These are phyloP conservation scores for Sutorius eximius DNA, from an alignment of 1,284 basidiomycete species.

Conservation along the genomic window DNA sequence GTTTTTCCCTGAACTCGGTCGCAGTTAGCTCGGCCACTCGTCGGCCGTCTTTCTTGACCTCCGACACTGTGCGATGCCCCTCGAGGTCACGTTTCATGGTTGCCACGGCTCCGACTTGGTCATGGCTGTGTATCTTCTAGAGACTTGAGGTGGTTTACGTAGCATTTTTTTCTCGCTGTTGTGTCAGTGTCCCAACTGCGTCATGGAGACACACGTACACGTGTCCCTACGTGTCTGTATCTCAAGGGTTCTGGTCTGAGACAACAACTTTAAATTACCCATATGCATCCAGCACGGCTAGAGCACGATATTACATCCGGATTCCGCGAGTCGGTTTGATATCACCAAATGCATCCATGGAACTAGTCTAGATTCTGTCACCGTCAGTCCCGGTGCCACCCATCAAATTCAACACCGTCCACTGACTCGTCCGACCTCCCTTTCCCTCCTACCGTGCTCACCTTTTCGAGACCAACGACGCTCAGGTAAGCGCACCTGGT, in stretches of 20 bases:
- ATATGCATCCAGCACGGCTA: slow-evolving; percentile 2
- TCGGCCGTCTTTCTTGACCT: slow-evolving; percentile 13
- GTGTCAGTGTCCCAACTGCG: background rate
- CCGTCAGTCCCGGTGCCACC: background rate
- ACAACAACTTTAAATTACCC: slow-evolving; percentile 4
- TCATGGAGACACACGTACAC: background rate
- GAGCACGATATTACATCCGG: background rate
- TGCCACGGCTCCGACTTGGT: slow-evolving; percentile 11
- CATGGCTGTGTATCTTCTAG: background rate
- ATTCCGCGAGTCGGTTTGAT: slow-evolving; percentile 1
- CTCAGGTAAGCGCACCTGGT: slow-evolving; percentile 1
- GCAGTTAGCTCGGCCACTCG: slow-evolving; percentile 19
- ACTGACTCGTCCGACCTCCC: background rate
- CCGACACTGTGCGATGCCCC: background rate
- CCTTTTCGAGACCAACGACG: background rate
- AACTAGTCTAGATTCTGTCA: slow-evolving; percentile 1
- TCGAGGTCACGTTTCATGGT: background rate
- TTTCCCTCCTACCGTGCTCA: background rate
- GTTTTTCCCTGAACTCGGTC: slow-evolving; percentile 4
- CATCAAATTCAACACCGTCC: background rate
- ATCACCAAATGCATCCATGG: slow-evolving; percentile 14
- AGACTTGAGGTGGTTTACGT: too few relatives aligned
- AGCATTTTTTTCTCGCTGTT: background rate
- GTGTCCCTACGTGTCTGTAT: slow-evolving; percentile 3
- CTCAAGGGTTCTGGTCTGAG: background rate